Evolutionary conservation across 768 basidiomycete genomes (phyloP).

Genomic region (Kwoniella botswanensis): DNA sequence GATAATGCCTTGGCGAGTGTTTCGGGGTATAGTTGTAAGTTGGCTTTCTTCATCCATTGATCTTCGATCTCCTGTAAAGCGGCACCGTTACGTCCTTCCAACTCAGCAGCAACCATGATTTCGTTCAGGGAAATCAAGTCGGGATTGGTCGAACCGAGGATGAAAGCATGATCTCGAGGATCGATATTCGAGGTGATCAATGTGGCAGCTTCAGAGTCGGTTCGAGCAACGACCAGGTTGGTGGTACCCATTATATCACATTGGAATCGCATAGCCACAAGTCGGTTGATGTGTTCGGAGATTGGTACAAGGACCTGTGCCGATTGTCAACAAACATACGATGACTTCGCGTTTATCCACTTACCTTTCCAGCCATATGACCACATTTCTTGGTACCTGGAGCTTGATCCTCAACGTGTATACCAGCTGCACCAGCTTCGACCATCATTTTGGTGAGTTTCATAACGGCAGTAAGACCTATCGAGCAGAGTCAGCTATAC

Average conservation of each 20-base stretch:
- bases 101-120: constrained; percentile 83
- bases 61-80: constrained; percentile 85
- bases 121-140: constrained; percentile 70
- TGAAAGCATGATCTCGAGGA: constrained; percentile 95
- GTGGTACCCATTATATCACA: constrained; percentile 98
- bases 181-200: constrained; percentile 97
- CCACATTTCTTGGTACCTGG: constrained; percentile 89
- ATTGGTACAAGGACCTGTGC: constrained; percentile 89
- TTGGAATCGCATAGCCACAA: constrained; percentile 94
- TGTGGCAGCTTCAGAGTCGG: constrained; percentile 97
- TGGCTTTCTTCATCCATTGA: constrained; percentile 77
- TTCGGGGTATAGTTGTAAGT: constrained; percentile 76
- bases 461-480: constrained; percentile 94
- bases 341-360: background rate
- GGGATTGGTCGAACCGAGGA: constrained; percentile 86
- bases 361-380: constrained; percentile 59
- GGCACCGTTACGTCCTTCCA: constrained; percentile 75
- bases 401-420: constrained; percentile 97
- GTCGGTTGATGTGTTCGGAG: constrained; percentile 95
- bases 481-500: background rate
- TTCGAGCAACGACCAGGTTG: constrained; percentile 89
- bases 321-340: background rate
- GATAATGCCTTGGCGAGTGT: constrained; percentile 68
- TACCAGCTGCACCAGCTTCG: constrained; percentile 96
- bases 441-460: constrained; percentile 99